phyloP scores from a whole-genome alignment of 768 basidiomycete genomes.

The Chalciporus pseudorubinellus region DNA sequence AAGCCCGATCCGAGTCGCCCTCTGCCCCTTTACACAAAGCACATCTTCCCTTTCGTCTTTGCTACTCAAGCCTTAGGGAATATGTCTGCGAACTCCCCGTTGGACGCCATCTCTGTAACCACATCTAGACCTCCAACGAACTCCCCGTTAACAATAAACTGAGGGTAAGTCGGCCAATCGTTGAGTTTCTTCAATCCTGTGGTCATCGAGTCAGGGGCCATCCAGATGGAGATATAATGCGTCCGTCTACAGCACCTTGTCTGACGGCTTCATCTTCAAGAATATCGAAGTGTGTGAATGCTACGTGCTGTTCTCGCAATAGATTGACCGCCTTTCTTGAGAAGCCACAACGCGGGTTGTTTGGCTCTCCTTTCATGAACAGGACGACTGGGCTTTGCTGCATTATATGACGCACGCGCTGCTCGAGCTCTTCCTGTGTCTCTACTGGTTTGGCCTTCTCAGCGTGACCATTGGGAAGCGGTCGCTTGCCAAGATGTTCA shows the following conservation, averaged over 20 bases:
- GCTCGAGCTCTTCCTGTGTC: slow-evolving; percentile 62
- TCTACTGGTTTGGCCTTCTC: slow-evolving; percentile 47
- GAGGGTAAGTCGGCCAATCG: slow-evolving; percentile 89
- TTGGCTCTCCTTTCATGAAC: slow-evolving; percentile 89
- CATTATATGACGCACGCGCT: slow-evolving; percentile 72
- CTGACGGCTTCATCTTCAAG: slow-evolving; percentile 76
- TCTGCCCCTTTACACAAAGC: neutral
- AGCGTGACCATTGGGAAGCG: slow-evolving; percentile 3
- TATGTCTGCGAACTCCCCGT: slow-evolving; percentile 67
- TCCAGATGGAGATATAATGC: neutral
- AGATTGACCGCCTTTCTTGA: slow-evolving; percentile 71
- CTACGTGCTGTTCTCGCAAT: slow-evolving; percentile 59
- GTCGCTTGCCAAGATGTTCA: slow-evolving; percentile 46
- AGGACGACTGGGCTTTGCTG: slow-evolving; percentile 72
- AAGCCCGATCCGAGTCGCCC: slow-evolving; percentile 2
- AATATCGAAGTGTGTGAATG: slow-evolving; percentile 82
- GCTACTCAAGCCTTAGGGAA: slow-evolving; percentile 4
- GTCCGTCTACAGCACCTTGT: slow-evolving; percentile 51
- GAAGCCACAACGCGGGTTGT: slow-evolving; percentile 81
- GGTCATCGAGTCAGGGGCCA: slow-evolving; percentile 5
- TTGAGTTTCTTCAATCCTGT: slow-evolving; percentile 73
- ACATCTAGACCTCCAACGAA: slow-evolving; percentile 95
- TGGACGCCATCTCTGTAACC: slow-evolving; percentile 82
- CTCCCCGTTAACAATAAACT: slow-evolving; percentile 85
- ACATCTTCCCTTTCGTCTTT: neutral